Evolutionary conservation across 1,284 basidiomycete species (phyloP).

Genomic region (Albatrellus sp.): DNA sequence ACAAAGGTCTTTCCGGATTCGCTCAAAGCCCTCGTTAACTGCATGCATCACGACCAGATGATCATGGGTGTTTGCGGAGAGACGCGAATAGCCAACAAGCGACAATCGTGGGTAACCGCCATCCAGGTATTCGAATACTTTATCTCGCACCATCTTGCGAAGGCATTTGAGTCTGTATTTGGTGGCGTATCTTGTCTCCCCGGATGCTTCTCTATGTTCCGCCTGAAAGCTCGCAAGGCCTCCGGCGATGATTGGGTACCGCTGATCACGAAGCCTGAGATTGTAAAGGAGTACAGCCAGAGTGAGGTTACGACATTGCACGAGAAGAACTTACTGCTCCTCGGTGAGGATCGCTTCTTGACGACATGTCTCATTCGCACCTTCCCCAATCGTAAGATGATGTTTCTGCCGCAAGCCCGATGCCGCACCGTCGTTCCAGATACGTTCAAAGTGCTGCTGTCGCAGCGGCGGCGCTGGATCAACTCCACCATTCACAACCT

Average conservation of each 20-base stretch:
- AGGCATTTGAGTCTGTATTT: conserved; percentile 98
- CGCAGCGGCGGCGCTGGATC: conserved; percentile 98
- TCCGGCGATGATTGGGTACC: conserved; percentile 96
- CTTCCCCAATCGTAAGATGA: conserved; percentile 98
- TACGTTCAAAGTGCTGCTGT: conserved; percentile 86
- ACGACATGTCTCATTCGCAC: conserved; percentile 91
- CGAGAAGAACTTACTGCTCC: conserved; percentile 92
- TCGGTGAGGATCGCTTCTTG: conserved; percentile 98
- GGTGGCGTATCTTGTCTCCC: conserved; percentile 99
- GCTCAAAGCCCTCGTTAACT: conserved; percentile 81
- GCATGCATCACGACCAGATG: conserved; percentile 96
- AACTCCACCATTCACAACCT: conserved; percentile 99
- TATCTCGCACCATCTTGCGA: conserved; percentile 96
- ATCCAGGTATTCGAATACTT: conserved; percentile 99
- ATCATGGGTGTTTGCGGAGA: conserved; percentile 99
- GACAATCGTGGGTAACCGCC: conserved; percentile 93
- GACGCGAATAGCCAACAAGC: conserved; percentile 97
- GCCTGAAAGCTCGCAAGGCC: conserved; percentile 85
- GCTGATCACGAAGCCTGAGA: conserved; percentile 93
- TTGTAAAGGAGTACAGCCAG: conserved; percentile 95
- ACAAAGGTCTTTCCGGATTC: conserved; percentile 88
- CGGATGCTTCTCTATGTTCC: conserved; percentile 99
- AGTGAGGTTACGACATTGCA: conserved; percentile 88
- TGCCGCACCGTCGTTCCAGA: conserved; percentile 96
- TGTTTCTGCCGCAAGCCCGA: conserved; percentile 93